These are phyloP conservation scores for Carnegiea gigantea DNA, from an alignment of 179 eudicot species.

Conservation along the genomic window DNA sequence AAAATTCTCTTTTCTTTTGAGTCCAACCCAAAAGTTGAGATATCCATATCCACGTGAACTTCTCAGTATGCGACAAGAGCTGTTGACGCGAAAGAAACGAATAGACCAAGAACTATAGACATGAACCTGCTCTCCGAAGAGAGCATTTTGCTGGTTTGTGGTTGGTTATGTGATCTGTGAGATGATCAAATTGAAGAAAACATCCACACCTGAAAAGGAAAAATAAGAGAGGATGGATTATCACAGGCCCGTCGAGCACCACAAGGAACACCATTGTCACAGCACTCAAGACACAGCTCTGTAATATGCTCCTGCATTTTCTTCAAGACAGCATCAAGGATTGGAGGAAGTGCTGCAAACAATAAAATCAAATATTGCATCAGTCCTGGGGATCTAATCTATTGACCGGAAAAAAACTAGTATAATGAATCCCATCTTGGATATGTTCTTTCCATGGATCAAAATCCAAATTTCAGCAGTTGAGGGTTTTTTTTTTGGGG, in stretches of 20 bases:
- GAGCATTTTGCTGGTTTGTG: no score
- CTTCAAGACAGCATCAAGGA: constrained; percentile 68
- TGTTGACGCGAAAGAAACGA: no score
- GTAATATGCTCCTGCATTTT: constrained; percentile 87
- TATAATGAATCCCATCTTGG: constrained; percentile 3
- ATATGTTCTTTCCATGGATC: background rate
- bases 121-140: no score
- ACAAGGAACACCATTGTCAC: constrained; percentile 89
- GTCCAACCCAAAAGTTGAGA: no score
- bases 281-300: constrained; percentile 89
- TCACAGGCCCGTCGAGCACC: constrained; percentile 88
- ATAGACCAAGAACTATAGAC: no score
- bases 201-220: constrained; percentile 76
- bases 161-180: background rate
- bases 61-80: no score
- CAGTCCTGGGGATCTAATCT: constrained; percentile 4
- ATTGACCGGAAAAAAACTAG: background rate
- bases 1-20: no score
- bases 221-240: constrained; percentile 82
- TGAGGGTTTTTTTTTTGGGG: no score
- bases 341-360: constrained; percentile 71
- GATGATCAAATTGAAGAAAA: background rate
- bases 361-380: constrained; percentile 12
- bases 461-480: no score
- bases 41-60: no score